Evolutionary conservation across 495 filamentous ascomycete species (phyloP), one percentile per base, ranked within the genome.

Genomic region (Xylaria acuta): DNA sequence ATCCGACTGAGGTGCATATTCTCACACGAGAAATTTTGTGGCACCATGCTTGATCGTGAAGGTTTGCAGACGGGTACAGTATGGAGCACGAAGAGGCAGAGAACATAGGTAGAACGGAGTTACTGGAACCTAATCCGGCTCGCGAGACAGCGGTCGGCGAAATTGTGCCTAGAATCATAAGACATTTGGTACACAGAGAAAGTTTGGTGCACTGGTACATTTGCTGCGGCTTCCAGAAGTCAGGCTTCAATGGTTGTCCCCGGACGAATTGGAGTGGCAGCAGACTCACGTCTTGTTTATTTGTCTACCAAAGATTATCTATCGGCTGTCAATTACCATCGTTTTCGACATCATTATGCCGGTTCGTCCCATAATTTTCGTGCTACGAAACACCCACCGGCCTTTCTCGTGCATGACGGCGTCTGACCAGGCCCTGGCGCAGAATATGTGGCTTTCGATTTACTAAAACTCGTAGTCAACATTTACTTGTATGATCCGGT

Each of bases 241-340:
- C 45, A 67, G 34, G 62, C 16, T n/a, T 71, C 16, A 36, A n/a
- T 34, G 14, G 43, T 32, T 20, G 20, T 27, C 34, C 45, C 68
- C 40, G 11, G 32, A 63, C 36, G 2, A 18, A 60, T 36, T 64
- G 32, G 49, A 54, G 49, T 25, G 60, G 41, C 49, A 32, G 38
- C 47, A 36, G 49, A 71, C 69, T 71, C 69, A 65, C 47, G 60
- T 71, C 54, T 64, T 56, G 22, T 58, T 51, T 38, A 71, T 64
- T 64, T 58, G 27, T 71, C 69, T 71, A 63, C 38, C 14, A 63
- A 30, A 30, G 34, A 59, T 0, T 53, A 32, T 43, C 32, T 38
- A 53, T 67, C 30, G 25, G 34, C 38, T n/a, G 49, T 38, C 38
- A 47, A 43, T 16, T 47, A 14, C 38, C 20, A 38, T 25, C 5